phyloP scores from a whole-genome alignment of 495 filamentous ascomycete genomes.

The Talaromyces liani region DNA sequence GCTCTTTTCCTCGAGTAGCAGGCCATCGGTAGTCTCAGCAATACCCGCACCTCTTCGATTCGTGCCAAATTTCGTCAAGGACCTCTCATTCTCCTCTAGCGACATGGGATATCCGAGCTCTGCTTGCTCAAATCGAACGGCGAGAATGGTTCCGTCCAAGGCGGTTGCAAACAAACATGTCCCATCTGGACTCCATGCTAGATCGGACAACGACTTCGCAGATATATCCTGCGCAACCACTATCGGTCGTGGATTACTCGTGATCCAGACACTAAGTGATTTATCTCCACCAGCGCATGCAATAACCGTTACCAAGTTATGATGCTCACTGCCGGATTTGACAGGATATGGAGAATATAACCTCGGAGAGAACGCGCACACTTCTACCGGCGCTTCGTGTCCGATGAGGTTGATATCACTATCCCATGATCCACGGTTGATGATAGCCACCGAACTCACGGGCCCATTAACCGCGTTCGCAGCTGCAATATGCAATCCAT shows the following conservation, averaged over 20 bases:
- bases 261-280: constrained; percentile 93
- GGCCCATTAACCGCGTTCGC: constrained; percentile 96
- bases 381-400: constrained; percentile 93
- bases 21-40: constrained; percentile 79
- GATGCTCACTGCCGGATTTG: constrained; percentile 26
- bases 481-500: constrained; percentile 94
- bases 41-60: constrained; percentile 79
- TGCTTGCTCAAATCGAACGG: constrained; percentile 61
- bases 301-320: constrained; percentile 77
- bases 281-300: constrained; percentile 97
- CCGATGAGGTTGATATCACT: constrained; percentile 96
- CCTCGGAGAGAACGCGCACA: constrained; percentile 92
- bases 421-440: constrained; percentile 88
- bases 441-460: constrained; percentile 93
- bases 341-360: constrained; percentile 70
- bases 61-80: constrained; percentile 85
- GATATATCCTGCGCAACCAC: constrained; percentile 82
- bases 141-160: constrained; percentile 79
- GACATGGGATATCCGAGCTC: constrained; percentile 68
- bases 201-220: constrained; percentile 83
- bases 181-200: constrained; percentile 92
- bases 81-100: constrained; percentile 83
- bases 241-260: constrained; percentile 81
- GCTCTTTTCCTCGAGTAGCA: constrained; percentile 83
- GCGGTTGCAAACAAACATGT: constrained; percentile 78